Base-by-base conservation (phyloP, 1,284 basidiomycete genomes). In the Cryptococcus sp. region DNA sequence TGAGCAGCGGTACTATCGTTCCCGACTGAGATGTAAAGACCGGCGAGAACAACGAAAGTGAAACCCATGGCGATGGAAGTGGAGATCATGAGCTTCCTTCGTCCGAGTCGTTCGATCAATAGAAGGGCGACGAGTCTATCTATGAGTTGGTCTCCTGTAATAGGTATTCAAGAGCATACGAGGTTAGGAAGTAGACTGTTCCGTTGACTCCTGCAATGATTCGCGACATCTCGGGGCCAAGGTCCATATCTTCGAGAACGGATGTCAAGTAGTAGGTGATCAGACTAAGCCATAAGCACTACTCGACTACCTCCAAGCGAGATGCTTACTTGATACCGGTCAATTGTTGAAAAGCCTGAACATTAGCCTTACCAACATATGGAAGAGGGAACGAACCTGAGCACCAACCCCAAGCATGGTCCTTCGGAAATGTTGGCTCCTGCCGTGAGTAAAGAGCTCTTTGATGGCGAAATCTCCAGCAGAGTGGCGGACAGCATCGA, bases 401-500 rank as follows among this genome's bases (percentile, higher is more conserved):
- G n/a, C 62, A 3, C 61, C 60, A 21, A 72, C 59, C 24, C 73
- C 76, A 41, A 78, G 62, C 28, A 75, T 45, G 1, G 76, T 76
- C 14, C 79, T 68, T 43, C 75, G 64, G 52, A 78, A 67, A 63
- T 78, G 71, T 60, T 78, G 76, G 19, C 63, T 63, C 48, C 72
- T 69, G 22, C 75, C 75, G 37, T 58, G 32, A 7, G 66, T 67
- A 56, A 78, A 70, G 53, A 71, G 41, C 40, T 64, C 56, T 19
- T 44, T 39, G 47, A 69, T 50, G 4, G 41, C 34, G 54, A 69
- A 67, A 4, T 49, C 60, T 4, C 34, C 49, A 9, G 25, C 42
- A 14, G 49, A 47, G 39, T 65, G 59, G n/a, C 49, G 49, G 1
- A 52, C 49, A 5, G 23, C 54, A 47, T 67, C 65, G 39, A 55